Percentiles rank a stretch among this genome's conserved stretches.
Conservation (phyloP, 345 rosid genomes). For the Citrus reticulata region DNA sequence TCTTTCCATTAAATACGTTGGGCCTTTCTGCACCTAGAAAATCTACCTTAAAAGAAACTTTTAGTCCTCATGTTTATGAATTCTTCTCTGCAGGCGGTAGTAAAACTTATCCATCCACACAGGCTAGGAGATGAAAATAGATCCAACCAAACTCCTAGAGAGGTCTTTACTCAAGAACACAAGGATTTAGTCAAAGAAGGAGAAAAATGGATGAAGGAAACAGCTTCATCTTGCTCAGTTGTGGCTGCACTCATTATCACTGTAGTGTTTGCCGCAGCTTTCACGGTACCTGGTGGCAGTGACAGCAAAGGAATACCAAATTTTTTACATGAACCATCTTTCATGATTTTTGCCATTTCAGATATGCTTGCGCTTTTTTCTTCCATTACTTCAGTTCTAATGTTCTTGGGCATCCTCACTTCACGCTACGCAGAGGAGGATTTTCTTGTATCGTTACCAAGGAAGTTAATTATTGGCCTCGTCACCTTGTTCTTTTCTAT, state of each 20-base stretch:
- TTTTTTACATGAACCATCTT: background rate
- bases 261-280: background rate
- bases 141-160: background rate
- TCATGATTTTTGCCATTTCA: background rate
- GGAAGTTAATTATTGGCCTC: background rate
- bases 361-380: background rate
- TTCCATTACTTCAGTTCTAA: background rate
- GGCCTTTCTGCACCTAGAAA: background rate
- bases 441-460: background rate
- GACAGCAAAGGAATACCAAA: background rate
- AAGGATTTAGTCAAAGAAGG: background rate
- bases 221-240: background rate
- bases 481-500: background rate
- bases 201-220: background rate
- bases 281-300: background rate
- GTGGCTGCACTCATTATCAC: background rate
- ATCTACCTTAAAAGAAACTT: too few relatives aligned
- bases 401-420: constrained; percentile 7
- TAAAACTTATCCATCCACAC: too few relatives aligned
- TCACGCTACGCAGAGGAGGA: background rate
- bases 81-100: too few relatives aligned
- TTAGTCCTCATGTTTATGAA: too few relatives aligned
- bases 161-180: background rate
- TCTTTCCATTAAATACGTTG: too few relatives aligned
- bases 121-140: too few relatives aligned